phyloP scores from a whole-genome alignment of 345 rosid genomes.

The Eucalyptus regnans region DNA sequence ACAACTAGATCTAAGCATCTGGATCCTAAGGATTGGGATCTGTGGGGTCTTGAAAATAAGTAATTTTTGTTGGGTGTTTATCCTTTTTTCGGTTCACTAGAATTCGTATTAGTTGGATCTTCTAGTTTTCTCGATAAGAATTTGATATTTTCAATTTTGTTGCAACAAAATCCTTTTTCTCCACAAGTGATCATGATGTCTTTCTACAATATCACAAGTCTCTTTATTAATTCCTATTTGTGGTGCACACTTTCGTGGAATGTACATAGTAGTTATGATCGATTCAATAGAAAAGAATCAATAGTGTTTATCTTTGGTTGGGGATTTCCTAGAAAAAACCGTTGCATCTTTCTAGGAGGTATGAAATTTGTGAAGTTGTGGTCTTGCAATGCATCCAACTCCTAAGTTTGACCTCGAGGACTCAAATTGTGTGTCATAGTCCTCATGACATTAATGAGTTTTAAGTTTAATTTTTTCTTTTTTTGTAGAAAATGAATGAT shows the following conservation, averaged over 20 bases:
- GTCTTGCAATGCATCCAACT: background rate
- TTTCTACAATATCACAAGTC: accelerated
- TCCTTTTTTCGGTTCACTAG: accelerated
- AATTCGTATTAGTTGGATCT: background rate
- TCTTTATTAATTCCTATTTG: background rate
- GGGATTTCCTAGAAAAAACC: too few relatives aligned
- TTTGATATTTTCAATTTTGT: background rate
- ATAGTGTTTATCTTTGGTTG: too few relatives aligned
- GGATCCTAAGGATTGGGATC: accelerated
- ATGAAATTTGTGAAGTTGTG: background rate
- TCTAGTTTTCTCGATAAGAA: accelerated
- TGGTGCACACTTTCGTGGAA: background rate
- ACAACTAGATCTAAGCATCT: accelerated
- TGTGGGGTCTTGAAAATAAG: too few relatives aligned
- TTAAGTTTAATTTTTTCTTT: too few relatives aligned
- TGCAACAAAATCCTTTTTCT: background rate
- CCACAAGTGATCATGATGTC: background rate
- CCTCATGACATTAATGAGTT: too few relatives aligned
- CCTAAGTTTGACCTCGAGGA: background rate
- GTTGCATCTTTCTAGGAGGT: accelerated
- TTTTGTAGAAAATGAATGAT: too few relatives aligned
- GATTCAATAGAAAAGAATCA: background rate
- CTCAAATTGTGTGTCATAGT: background rate
- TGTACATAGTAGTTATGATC: accelerated
- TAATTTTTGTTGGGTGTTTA: accelerated